Evolutionary conservation across 345 rosid genomes (phyloP), one percentile per base, ranked within the genome.

Genomic region (Jatropha curcas): DNA sequence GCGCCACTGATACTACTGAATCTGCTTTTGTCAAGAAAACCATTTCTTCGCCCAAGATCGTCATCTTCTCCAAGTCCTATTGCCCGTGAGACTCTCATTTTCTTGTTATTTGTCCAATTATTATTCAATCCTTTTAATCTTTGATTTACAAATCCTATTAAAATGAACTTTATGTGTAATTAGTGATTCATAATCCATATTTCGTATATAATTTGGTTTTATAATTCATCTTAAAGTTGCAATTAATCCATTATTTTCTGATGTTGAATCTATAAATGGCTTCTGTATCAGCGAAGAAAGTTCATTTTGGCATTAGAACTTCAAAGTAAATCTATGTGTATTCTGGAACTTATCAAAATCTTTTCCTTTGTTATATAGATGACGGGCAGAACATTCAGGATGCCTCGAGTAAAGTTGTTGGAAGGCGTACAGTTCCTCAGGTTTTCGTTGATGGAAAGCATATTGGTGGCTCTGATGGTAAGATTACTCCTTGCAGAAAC

Each of bases 31-130:
- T 93, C 68, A 65, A 83, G 81, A 87, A 88, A 81, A 90, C 97
- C 57, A 83, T 94, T 78, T 78, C 92, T 68, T 81, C 97, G 41
- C 94, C 89, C 84, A 79, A 86, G 85, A 90, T 94, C 86, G 92
- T 92, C 86, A 89, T 94, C 83, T 94, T 94, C 93, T 94, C 98
- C 82, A 94, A 94, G 70, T 92, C 98, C 58, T 94, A 94, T 78
- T 94, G 98, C 96, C 96, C 98, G 96, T 94, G 83, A 1, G 65
- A 7, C 41, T 53, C 71, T 59, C 77, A n/a, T n/a, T n/a, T n/a
- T n/a, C n/a, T n/a, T n/a, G n/a, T n/a, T n/a, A n/a, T n/a, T n/a
- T n/a, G n/a, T n/a, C n/a, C n/a, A 10, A 34, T 62, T 13, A 0
- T n/a, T 35, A 22, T 17, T 60, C 13, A 30, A 59, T 5, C 30